Percentiles rank a stretch among this genome's conserved stretches.
These are phyloP conservation scores for Zopfia rhizophila DNA, from an alignment of 2,329 filamentous ascomycete genomes.

Conservation along the genomic window DNA sequence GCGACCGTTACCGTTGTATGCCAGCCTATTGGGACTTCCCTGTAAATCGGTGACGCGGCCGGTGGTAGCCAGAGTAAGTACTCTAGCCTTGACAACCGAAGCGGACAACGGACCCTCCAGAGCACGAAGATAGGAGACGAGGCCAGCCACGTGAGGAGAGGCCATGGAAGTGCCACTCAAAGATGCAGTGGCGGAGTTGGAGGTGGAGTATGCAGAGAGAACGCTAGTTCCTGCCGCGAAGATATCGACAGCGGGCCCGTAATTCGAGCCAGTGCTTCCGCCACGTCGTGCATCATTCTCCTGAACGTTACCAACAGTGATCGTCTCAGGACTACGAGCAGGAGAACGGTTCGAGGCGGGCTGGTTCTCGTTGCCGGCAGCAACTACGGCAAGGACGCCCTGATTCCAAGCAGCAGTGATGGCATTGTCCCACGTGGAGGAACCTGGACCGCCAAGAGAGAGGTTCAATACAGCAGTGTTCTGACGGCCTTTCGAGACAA, in stretches of 20 bases:
- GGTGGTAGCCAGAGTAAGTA: slow-evolving; percentile 32
- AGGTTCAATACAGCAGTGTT: slow-evolving; percentile 50
- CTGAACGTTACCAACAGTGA: slow-evolving; percentile 50
- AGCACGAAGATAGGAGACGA: slow-evolving; percentile 75
- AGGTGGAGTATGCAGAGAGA: slow-evolving; percentile 58
- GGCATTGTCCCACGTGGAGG: slow-evolving; percentile 43
- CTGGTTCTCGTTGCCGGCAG: slow-evolving; percentile 48
- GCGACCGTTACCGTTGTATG: slow-evolving; percentile 35
- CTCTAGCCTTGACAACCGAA: slow-evolving; percentile 27
- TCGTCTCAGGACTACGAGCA: slow-evolving; percentile 44
- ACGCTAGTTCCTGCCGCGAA: slow-evolving; percentile 52
- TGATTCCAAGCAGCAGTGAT: slow-evolving; percentile 41
- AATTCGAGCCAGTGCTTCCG: slow-evolving; percentile 46
- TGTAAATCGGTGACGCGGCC: slow-evolving; percentile 31
- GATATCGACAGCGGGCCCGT: slow-evolving; percentile 50
- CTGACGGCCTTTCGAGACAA: slow-evolving; percentile 37
- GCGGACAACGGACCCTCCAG: slow-evolving; percentile 50
- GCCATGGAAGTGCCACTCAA: slow-evolving; percentile 73
- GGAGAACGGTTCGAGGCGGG: slow-evolving; percentile 42
- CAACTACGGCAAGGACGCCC: slow-evolving; percentile 48
- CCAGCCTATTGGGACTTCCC: slow-evolving; percentile 36
- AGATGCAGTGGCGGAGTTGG: slow-evolving; percentile 52
- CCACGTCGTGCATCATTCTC: slow-evolving; percentile 29
- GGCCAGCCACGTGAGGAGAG: slow-evolving; percentile 72
- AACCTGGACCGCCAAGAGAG: slow-evolving; percentile 46